Conservation (phyloP, 768 basidiomycete genomes). For the Termitomyces sp. region DNA sequence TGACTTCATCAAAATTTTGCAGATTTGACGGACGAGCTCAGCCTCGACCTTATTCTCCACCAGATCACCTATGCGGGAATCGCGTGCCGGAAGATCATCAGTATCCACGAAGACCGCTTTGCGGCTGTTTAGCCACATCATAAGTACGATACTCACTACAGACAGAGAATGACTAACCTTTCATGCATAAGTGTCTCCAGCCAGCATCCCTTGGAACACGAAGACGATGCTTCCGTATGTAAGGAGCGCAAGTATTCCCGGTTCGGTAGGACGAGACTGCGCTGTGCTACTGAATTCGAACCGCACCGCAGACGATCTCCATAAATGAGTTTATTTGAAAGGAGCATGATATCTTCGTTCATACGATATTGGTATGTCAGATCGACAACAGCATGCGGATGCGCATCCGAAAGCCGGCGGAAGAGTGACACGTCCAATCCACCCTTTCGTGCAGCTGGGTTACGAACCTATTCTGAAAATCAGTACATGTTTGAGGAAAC, state of each 20-base stretch:
- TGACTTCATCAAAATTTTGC: slow-evolving; percentile 55
- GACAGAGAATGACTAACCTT: slow-evolving; percentile 39
- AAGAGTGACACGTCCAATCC: slow-evolving; percentile 92
- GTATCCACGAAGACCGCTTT: slow-evolving; percentile 95
- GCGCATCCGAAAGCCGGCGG: slow-evolving; percentile 79
- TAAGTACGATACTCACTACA: neutral
- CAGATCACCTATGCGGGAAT: slow-evolving; percentile 81
- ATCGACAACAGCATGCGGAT: slow-evolving; percentile 82
- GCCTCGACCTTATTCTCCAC: slow-evolving; percentile 90
- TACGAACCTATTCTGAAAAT: slow-evolving; percentile 59
- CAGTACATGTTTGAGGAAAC: neutral
- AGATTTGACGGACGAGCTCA: slow-evolving; percentile 57
- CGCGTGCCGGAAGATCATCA: slow-evolving; percentile 69
- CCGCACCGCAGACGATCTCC: slow-evolving; percentile 75
- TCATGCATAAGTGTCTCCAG: slow-evolving; percentile 56
- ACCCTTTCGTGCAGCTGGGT: slow-evolving; percentile 68
- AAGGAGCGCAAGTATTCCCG: slow-evolving; percentile 35
- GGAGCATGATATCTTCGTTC: slow-evolving; percentile 92
- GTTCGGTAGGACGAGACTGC: slow-evolving; percentile 49
- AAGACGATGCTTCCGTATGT: slow-evolving; percentile 30
- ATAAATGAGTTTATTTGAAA: slow-evolving; percentile 88
- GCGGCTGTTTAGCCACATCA: slow-evolving; percentile 40
- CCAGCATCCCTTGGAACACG: slow-evolving; percentile 56
- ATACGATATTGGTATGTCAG: slow-evolving; percentile 90
- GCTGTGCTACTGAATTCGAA: slow-evolving; percentile 59